Evolutionary conservation across 345 rosid species (phyloP), one percentile per base, ranked within the genome.

Genomic region (Citrus reticulata): DNA sequence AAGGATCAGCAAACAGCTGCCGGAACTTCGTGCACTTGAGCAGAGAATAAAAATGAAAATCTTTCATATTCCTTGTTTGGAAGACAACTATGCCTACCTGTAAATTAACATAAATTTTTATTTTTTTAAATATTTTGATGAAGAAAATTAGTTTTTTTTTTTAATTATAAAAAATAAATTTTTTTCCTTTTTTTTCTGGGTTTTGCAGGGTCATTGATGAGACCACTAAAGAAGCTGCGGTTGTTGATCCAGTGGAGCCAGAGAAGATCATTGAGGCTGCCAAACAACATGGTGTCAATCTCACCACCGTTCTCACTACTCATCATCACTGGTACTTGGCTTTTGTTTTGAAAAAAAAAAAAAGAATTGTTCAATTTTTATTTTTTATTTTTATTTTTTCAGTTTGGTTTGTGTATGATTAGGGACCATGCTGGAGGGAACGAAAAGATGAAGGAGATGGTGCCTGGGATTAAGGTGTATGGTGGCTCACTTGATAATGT

Each of bases 401-500:
- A 19, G 46, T 46, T 70, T 4, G 60, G 25, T 54, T 9, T 34
- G 19, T 14, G 7, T 73, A 37, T 77, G 81, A 19, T 51, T 51
- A 93, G 97, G 99, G 98, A 93, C 85, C 99, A 95, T 83, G 95
- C 98, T 7, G 97, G 98, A 64, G 98, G 99, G 8, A 95, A 95
- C 75, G 94, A 87, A 40, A 90, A 88, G 87, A 89, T 95, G 6
- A 95, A 88, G 89, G 74, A 86, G 80, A 80, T 92, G 76, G 75
- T 95, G 25, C 92, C 93, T n/a, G 97, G 86, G 62, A 89, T 95
- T 78, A 87, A 89, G 85, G 91, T 95, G 9, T 95, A 88, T 34
- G 98, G 97, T 37, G 97, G 98, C 68, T 92, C 99, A 32, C 54
- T 92, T n/a, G 98, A 93, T 83, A 86, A 90, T 63, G 99, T 93